Evolutionary conservation across 2,329 filamentous ascomycete genomes (phyloP), one percentile per base, ranked within the genome.

Genomic region (Pestalotiopsis sp.): DNA sequence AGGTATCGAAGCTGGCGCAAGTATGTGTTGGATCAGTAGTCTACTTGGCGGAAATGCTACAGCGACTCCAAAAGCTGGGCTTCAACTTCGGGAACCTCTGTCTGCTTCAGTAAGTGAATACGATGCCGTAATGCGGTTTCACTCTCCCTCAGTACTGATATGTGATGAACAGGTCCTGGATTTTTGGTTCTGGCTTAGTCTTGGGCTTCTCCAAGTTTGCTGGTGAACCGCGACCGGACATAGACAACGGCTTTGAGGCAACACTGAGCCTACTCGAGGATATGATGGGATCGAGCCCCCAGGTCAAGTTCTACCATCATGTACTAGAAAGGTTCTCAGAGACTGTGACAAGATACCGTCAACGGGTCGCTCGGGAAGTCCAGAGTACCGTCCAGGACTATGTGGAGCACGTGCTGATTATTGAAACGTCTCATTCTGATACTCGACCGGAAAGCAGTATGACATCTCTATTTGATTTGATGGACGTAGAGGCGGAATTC

Each of bases 21-120:
- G 60, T 63, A 14, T 63, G 60, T 63, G 60, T 63, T 45, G 31
- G 60, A 20, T 63, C 60, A 14, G 60, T 36, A 14, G 20, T 23
- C 12, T 63, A 41, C 36, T 4, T 63, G 14, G 27, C 60, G 2
- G 60, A 63, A 27, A 63, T 63, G 60, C 31, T 25, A 13, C 60
- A 36, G 9, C 23, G 31, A 11, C 23, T 36, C 4, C 60, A 63
- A 14, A 13, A 63, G 31, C 12, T 45, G 5, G 36, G 60, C 4
- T 25, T 63, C 27, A 13, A 2, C 3, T 63, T 36, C 14, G 60
- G 60, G 7, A 63, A 63, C 4, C 27, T 63, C 2, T 63, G 60
- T 3, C 36, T 63, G 20, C 25, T 63, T 13, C 23, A 63, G 60
- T 63, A 63, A 38, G 60, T 38, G 45, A 6, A 20, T 6, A 4